Percentiles rank a stretch among this genome's conserved stretches.
These are phyloP conservation scores for Bjerkandera adusta DNA, from an alignment of 1,284 basidiomycete genomes.

Conservation along the genomic window DNA sequence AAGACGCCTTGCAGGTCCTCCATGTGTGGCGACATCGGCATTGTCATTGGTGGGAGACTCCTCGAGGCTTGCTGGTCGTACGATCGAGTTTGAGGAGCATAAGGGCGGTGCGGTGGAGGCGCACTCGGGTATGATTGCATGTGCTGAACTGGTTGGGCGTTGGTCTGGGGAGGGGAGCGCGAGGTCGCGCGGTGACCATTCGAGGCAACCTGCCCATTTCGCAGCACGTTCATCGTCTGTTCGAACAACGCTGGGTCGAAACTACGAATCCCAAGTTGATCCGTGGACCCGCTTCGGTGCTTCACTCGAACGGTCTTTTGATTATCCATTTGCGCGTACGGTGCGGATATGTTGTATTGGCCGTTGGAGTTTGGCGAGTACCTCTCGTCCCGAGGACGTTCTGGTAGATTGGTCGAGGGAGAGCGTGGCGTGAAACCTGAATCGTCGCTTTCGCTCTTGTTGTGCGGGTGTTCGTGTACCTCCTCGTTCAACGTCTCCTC, in stretches of 20 bases:
- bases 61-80: constrained; percentile 6
- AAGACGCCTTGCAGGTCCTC: constrained; percentile 52
- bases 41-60: constrained; percentile 18
- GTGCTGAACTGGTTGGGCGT: constrained; percentile 16
- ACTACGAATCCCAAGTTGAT: constrained; percentile 57
- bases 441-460: constrained; percentile 29
- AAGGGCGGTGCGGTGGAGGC: background rate
- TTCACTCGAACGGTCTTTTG: constrained; percentile 33
- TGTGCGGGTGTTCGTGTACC: constrained; percentile 32
- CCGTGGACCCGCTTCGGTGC: constrained; percentile 49
- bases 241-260: constrained; percentile 55
- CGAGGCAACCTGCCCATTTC: constrained; percentile 16
- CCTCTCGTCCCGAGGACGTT: constrained; percentile 29
- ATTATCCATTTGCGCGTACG: constrained; percentile 24
- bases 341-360: constrained; percentile 18
- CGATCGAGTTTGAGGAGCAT: background rate
- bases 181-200: constrained; percentile 15
- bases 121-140: constrained; percentile 17
- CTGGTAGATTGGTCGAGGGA: constrained; percentile 56
- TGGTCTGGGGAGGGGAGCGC: constrained; percentile 14
- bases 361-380: constrained; percentile 21
- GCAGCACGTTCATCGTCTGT: constrained; percentile 34
- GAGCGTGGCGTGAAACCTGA: constrained; percentile 71
- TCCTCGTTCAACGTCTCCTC: constrained; percentile 48
- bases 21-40: constrained; percentile 31